Evolutionary conservation across 768 basidiomycete genomes (phyloP), one percentile per base, ranked within the genome.

Genomic region (Exidia glandulosa): DNA sequence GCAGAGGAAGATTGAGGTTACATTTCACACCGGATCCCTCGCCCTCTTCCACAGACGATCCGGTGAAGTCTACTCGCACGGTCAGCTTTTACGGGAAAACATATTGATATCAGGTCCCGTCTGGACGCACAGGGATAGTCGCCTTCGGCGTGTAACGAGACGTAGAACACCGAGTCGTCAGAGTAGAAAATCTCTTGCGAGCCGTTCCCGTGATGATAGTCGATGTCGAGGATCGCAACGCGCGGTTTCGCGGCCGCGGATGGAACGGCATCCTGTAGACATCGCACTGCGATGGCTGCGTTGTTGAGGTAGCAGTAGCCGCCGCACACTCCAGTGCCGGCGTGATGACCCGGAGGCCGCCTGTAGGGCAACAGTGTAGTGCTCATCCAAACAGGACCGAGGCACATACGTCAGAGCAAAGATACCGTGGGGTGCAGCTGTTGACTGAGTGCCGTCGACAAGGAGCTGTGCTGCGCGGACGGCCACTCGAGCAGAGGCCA

Each of bases 171-270:
- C 2, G 61, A 59, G 2, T 66, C 61, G 56, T 73, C 72, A 2
- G 63, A 59, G 59, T 70, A 73, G 57, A 73, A 72, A 31, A 70
- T 67, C 59, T 67, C 64, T 61, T 67, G 72, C 36, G 63, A 67
- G 25, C 70, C 73, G 45, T 74, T 74, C 6, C 74, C 73, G 57
- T 73, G 73, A 37, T 74, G 73, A 59, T 72, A 75, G 57, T 75
- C 73, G 33, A 74, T 64, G 61, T 75, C 72, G 32, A 73, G 66
- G 33, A 74, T 70, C 7, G 71, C 72, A 3, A 68, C 61, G 14
- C 59, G n/a, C 5, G 45, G 16, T 50, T n/a, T n/a, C n/a, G n/a
- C n/a, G n/a, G n/a, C n/a, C n/a, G 33, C 13, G 37, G 29, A 16
- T 32, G 25, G 12, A 23, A 23, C n/a, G 16, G 45, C 25, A 25